Percentiles rank a stretch among this genome's conserved stretches.
Evolutionary conservation across 2,329 filamentous ascomycete genomes (phyloP).

Genomic region (Onygena corvina): DNA sequence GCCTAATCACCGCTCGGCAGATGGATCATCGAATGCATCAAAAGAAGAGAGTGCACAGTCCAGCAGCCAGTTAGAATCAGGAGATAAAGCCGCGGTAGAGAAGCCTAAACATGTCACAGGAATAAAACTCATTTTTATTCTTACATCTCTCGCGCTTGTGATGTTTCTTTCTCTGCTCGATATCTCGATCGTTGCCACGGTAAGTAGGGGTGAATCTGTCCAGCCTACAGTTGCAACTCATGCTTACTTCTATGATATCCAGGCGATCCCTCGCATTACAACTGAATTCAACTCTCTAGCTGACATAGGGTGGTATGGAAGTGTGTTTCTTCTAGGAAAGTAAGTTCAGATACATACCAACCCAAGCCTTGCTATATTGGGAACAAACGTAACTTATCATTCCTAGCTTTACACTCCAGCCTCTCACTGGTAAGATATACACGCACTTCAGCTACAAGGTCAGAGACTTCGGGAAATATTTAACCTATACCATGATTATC

Average conservation of each 20-base stretch:
- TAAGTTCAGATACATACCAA: too few species aligned
- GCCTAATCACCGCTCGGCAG: too few species aligned
- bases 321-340: conserved; percentile 13
- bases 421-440: conserved; percentile 21
- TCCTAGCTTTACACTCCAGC: conserved; percentile 19
- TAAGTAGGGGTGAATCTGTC: neutral
- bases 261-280: conserved; percentile 19
- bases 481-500: too few species aligned
- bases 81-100: too few species aligned
- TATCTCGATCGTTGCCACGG: neutral
- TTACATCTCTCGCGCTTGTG: neutral
- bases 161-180: neutral
- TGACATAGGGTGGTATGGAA: conserved; percentile 21
- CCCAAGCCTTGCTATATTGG: too few species aligned
- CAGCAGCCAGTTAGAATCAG: too few species aligned
- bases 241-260: neutral
- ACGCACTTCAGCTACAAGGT: neutral
- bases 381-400: too few species aligned
- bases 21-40: too few species aligned
- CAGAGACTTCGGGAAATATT: too few species aligned
- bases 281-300: conserved; percentile 18
- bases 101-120: too few species aligned
- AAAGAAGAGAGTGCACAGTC: too few species aligned
- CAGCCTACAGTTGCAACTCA: neutral
- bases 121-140: neutral